Base-by-base conservation (phyloP, 768 basidiomycete species). In the Asterophora parasitica region DNA sequence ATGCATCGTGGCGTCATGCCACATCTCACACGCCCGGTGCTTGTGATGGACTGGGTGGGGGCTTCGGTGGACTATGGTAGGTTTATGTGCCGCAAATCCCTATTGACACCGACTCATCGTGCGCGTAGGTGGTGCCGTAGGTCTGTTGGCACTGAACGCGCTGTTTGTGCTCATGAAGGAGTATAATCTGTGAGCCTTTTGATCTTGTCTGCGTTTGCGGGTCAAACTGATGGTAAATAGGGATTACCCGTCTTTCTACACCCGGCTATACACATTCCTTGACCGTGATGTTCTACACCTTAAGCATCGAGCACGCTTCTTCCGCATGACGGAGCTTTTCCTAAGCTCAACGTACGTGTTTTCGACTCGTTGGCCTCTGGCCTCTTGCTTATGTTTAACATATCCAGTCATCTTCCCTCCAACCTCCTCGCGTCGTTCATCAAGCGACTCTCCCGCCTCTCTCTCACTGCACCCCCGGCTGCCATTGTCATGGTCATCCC, bases 241-340 rank as follows among this genome's bases (percentile, higher is more conserved):
- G 8, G 96, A 99, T 59, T 98, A 95, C 60, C 94, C 96, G 2
- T 85, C 83, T 9, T 97, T 99, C 68, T 99, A 96, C 69, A 87
- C 84, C 5, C 83, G 87, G 4, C 77, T 99, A 2, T 98, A 98
- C 62, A 77, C 83, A 1, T 88, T 97, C 62, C 77, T 98, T 15
- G 88, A 95, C 61, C 77, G 85, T 8, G 81, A 93, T 15, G 77
- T 96, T 4, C 76, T 99, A 6, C 95, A 98, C 58, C 78, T 90
- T 43, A 95, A 92, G 60, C 87, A 96, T 61, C 81, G 96, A 10
- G 88, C 95, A 1, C 80, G 95, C 34, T 98, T 99, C 70, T 96
- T 99, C 76, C 81, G 95, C 23, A 71, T 98, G 57, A 79, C 85
- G 0, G 95, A 97, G 49, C 70, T 92, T 3, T 98, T 97, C 71